phyloP scores from a whole-genome alignment of 495 filamentous ascomycete genomes.

The Aspergillus homomorphus region DNA sequence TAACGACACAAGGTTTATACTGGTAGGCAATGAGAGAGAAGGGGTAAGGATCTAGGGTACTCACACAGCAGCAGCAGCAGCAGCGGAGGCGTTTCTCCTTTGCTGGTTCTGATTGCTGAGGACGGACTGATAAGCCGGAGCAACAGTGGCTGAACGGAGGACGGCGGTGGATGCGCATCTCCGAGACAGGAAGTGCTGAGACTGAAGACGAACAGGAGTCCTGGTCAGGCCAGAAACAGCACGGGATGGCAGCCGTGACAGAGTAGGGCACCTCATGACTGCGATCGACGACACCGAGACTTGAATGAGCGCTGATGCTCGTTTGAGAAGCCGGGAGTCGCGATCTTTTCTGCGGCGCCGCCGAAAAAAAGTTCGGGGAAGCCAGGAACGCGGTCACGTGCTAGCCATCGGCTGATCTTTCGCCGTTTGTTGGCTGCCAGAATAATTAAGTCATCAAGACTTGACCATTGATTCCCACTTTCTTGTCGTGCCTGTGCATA shows the following conservation, averaged over 20 bases:
- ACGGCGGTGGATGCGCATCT: slow-evolving; percentile 43
- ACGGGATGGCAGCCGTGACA: slow-evolving; percentile 43
- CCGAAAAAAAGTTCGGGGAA: slow-evolving; percentile 49
- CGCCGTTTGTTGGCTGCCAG: slow-evolving; percentile 2
- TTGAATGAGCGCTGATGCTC: slow-evolving; percentile 28
- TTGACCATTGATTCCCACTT: background rate
- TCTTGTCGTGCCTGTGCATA: no score
- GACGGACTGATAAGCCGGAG: slow-evolving; percentile 40
- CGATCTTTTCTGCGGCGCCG: slow-evolving; percentile 25
- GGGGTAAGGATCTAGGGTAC: slow-evolving; percentile 11
- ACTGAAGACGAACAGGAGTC: slow-evolving; percentile 36
- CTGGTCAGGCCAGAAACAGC: slow-evolving; percentile 44
- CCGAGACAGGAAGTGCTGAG: slow-evolving; percentile 34
- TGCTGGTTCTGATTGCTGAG: slow-evolving; percentile 37
- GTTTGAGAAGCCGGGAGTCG: slow-evolving; percentile 15
- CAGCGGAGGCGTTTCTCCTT: slow-evolving; percentile 40
- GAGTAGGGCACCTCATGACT: slow-evolving; percentile 46
- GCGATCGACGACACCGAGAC: slow-evolving; percentile 28
- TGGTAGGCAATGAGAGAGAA: background rate
- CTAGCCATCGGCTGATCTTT: slow-evolving; percentile 13
- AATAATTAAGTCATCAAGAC: no score
- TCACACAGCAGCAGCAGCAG: slow-evolving; percentile 42
- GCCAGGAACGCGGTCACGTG: slow-evolving; percentile 47
- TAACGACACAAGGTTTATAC: slow-evolving; percentile 5
- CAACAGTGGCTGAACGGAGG: slow-evolving; percentile 40